These are phyloP conservation scores for Verticillium dahliae DNA, from an alignment of 2,329 filamentous ascomycete species.

Conservation along the genomic window DNA sequence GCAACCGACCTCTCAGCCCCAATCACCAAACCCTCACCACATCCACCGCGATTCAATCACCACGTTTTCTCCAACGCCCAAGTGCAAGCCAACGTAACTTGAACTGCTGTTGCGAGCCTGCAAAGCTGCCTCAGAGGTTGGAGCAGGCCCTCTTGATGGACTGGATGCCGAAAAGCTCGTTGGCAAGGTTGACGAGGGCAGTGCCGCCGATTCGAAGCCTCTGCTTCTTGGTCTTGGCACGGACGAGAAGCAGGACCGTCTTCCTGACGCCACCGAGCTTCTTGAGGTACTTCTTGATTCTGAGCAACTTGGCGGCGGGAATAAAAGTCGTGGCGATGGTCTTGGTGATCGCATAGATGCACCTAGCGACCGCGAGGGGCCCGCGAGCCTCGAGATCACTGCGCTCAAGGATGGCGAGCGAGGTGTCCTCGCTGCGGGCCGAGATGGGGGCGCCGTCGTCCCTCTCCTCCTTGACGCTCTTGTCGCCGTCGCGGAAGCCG, in stretches of 20 bases:
- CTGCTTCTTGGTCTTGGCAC: slow-evolving; percentile 12
- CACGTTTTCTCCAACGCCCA: not conserved
- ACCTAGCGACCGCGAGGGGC: slow-evolving; percentile 15
- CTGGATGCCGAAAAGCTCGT: slow-evolving; percentile 14
- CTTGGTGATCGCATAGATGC: slow-evolving; percentile 14
- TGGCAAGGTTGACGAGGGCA: slow-evolving; percentile 11
- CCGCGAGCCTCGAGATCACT: slow-evolving; percentile 3
- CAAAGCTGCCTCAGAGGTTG: not conserved
- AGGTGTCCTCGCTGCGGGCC: not conserved
- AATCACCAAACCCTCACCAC: too few relatives aligned
- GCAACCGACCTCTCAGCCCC: too few relatives aligned
- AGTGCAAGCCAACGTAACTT: not conserved
- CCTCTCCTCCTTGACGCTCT: not conserved
- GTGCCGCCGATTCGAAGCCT: slow-evolving; percentile 15
- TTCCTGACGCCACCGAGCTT: slow-evolving; percentile 15
- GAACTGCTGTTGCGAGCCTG: too few relatives aligned
- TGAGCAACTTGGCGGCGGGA: slow-evolving; percentile 15
- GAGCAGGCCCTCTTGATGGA: slow-evolving; percentile 15
- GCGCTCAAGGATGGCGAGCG: slow-evolving; percentile 1
- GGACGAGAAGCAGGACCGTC: slow-evolving; percentile 16
- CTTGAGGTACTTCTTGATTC: slow-evolving; percentile 19
- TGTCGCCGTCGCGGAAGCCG: slow-evolving; percentile 8
- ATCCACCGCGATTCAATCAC: not conserved
- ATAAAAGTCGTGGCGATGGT: slow-evolving; percentile 14
- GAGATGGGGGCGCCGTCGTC: not conserved